A percentile compares a stretch with the other conserved stretches of the same genome.
Evolutionary conservation across 2,329 filamentous ascomycete species (phyloP).

Genomic region (Beauveria caledonica): DNA sequence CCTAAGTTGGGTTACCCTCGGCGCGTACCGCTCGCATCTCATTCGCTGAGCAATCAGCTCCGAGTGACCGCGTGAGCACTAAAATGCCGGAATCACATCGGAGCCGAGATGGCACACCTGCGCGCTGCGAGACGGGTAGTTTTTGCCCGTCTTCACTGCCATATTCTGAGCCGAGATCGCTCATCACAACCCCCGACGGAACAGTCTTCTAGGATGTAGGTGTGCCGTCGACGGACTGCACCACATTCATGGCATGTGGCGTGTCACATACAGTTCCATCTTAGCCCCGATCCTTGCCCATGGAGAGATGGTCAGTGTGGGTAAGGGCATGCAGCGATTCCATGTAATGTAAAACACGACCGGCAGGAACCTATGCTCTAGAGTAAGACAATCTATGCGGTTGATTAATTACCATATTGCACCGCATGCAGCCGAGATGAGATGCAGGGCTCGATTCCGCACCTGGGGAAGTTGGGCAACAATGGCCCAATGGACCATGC

Average conservation of each 20-base stretch:
- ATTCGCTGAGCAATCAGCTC: neutral
- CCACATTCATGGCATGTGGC: neutral
- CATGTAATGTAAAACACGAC: neutral
- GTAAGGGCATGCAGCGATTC: neutral
- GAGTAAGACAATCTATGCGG: conserved; percentile 1
- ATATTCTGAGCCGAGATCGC: neutral
- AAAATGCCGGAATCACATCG: conserved; percentile 7
- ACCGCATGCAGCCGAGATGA: conserved; percentile 3
- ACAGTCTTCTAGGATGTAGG: neutral
- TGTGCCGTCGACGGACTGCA: neutral
- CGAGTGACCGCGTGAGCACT: neutral
- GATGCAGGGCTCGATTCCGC: neutral
- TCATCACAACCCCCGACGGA: neutral
- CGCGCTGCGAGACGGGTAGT: neutral
- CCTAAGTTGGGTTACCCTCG: neutral
- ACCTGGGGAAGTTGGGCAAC: neutral
- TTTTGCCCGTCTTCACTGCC: neutral
- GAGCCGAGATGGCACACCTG: neutral
- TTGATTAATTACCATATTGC: neutral
- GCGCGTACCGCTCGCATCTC: conserved; percentile 3
- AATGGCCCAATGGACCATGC: neutral
- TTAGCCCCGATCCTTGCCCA: neutral
- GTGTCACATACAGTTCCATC: conserved; percentile 1
- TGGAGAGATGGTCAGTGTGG: neutral
- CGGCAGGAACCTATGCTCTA: neutral